Conservation (phyloP, 768 basidiomycete genomes). For the Boletus huronensis region DNA sequence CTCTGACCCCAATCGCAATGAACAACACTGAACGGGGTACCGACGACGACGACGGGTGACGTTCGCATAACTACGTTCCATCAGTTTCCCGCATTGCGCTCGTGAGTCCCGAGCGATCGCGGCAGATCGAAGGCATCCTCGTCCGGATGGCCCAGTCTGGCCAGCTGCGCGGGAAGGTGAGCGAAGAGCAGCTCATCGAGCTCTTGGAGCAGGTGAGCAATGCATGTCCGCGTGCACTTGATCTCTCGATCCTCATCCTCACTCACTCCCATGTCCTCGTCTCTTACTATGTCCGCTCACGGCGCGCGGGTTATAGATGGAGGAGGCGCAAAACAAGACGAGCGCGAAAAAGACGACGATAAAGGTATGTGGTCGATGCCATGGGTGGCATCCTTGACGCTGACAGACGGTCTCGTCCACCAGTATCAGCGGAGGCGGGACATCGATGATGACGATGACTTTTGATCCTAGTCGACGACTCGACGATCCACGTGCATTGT, state of each 20-base stretch:
- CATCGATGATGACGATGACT: slow-evolving; percentile 63
- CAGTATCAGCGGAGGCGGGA: slow-evolving; percentile 67
- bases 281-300: slow-evolving; percentile 4
- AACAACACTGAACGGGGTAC: not conserved
- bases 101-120: slow-evolving; percentile 78
- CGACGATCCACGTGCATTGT: not conserved
- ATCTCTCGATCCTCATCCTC: not conserved
- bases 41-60: not conserved
- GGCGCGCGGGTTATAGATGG: slow-evolving; percentile 41
- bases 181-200: slow-evolving; percentile 78
- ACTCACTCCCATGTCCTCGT: not conserved
- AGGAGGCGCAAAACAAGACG: slow-evolving; percentile 48
- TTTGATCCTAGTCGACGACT: slow-evolving; percentile 18
- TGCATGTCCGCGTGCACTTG: not conserved
- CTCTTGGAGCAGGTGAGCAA: slow-evolving; percentile 74
- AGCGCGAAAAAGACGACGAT: slow-evolving; percentile 56
- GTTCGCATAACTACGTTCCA: not conserved
- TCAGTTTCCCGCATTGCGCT: slow-evolving; percentile 84
- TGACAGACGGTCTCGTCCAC: slow-evolving; percentile 1
- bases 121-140: slow-evolving; percentile 75
- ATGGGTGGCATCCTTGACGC: not conserved
- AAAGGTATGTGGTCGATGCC: slow-evolving; percentile 37
- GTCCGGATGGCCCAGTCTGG: slow-evolving; percentile 81
- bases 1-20: not conserved
- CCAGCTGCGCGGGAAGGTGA: slow-evolving; percentile 72